Evolutionary conservation across 2,329 filamentous ascomycete genomes (phyloP), one percentile per base, ranked within the genome.

Genomic region (Sarocladiaceae sp.): DNA sequence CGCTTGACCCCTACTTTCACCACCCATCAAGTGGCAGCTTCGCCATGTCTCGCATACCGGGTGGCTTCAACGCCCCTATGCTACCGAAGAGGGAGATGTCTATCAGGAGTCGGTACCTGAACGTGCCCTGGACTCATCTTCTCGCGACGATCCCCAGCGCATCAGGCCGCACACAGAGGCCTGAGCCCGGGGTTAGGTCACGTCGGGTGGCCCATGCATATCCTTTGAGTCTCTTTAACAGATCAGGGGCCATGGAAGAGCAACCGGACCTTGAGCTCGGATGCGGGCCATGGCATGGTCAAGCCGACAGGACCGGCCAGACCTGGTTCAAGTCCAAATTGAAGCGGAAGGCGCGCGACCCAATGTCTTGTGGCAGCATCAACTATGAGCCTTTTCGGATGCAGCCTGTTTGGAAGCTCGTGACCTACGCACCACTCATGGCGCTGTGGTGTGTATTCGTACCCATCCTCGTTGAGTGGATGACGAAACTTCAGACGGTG

Each of bases 311-410:
- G 13, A 20, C 41, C n/a, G 26, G 18, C 10, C 6, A 21, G 9
- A 32, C 27, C 13, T 11, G 49, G 3, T 49, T 54, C 27, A 47
- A 48, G 7, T 56, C 55, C 15, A 50, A 42, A 15, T 31, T 58
- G 4, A 49, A 58, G 31, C 46, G 42, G 3, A 58, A 57, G 40
- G 33, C 52, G 2, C 33, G 35, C 10, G 47, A 56, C 20, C 54
- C 52, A 2, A 43, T 29, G 1, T 45, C 44, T 7, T 51, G 46
- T 34, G 33, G 43, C 3, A 33, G 39, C 1, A 54, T 57, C 26
- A 33, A 44, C 21, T 58, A 56, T 39, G n/a, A 40, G 1, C 29
- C 50, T 2, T 46, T 48, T 3, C 42, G 33, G 5, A 11, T 2
- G 2, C 20, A 29, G 3, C 19, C 37, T 21, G 6, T 5, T 11